Evolutionary conservation across 1,284 basidiomycete genomes (phyloP).

Genomic region (Xerocomus cyaneibrunnescens): DNA sequence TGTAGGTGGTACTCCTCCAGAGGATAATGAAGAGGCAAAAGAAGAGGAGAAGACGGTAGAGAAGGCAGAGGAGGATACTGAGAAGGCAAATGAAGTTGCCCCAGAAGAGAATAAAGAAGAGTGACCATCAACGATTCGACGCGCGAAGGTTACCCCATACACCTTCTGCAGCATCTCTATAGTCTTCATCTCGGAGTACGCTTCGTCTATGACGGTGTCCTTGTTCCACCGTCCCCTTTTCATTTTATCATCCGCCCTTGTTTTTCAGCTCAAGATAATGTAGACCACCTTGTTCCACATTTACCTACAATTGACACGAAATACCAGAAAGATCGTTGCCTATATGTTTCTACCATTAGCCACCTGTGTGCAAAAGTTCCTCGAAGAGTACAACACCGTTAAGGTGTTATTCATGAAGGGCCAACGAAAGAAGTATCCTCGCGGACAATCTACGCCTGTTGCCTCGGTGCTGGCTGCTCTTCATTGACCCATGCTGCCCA

Average conservation of each 20-base stretch:
- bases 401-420: background rate
- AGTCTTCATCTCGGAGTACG: constrained; percentile 9
- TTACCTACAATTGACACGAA: constrained; percentile 30
- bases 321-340: constrained; percentile 28
- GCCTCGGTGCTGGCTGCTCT: constrained; percentile 34
- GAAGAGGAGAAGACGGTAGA: constrained; percentile 26
- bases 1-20: constrained; percentile 36
- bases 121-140: constrained; percentile 10
- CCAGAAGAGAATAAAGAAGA: constrained; percentile 31
- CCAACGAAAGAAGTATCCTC: background rate
- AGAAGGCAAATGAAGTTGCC: constrained; percentile 28
- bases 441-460: constrained; percentile 15
- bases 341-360: background rate
- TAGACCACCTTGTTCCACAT: constrained; percentile 31
- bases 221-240: constrained; percentile 6
- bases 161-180: constrained; percentile 5
- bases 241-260: constrained; percentile 8
- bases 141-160: constrained; percentile 1
- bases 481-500: constrained; percentile 55
- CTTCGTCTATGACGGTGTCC: constrained; percentile 7
- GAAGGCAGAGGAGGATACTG: constrained; percentile 32
- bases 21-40: constrained; percentile 31
- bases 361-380: background rate
- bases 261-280: constrained; percentile 24
- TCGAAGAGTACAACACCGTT: background rate